Evolutionary conservation across 257 asterid species (phyloP), one percentile per base, ranked within the genome.

Genomic region (Nicotiana noctiflora): DNA sequence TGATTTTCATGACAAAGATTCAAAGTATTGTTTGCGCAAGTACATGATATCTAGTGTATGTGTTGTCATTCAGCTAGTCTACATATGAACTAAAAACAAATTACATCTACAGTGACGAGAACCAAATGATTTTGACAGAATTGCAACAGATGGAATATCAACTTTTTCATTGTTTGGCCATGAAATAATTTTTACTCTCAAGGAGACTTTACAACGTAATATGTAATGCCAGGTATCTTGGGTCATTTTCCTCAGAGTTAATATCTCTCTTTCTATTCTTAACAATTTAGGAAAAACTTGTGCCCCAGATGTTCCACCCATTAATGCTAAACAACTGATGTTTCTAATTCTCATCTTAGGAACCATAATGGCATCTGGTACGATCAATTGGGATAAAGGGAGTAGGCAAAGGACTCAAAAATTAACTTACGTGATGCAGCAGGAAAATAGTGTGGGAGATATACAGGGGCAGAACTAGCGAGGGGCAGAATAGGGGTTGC

Each of bases 41-140:
- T 84, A 64, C 27, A 10, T 62, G 74, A 32, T n/a, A 78, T 18
- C 70, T 62, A 79, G 62, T 44, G 17, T 7, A 52, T 78, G 59
- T 46, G 21, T 15, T 44, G 46, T 0, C 12, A 1, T 7, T 23
- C 78, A 46, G 23, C 40, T 21, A 46, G 40, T 46, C 14, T 14
- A 23, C 34, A 25, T 46, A 7, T 49, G 78, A 72, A 72, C 44
- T 49, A 23, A 72, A 46, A 72, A 14, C 60, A 72, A 44, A 72
- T 1, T 46, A 72, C 23, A 13, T 7, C 14, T 72, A 46, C 61
- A 72, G 61, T 27, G 29, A 27, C 8, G 23, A 46, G 78, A 72
- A 17, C 21, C 59, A 23, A 72, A 23, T 72, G 21, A 21, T 13
- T 46, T 46, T 46, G 23, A 44, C 49, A 8, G 46, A 70, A 44